Conservation (phyloP, 345 rosid genomes). For the Eucalyptus rudis region DNA sequence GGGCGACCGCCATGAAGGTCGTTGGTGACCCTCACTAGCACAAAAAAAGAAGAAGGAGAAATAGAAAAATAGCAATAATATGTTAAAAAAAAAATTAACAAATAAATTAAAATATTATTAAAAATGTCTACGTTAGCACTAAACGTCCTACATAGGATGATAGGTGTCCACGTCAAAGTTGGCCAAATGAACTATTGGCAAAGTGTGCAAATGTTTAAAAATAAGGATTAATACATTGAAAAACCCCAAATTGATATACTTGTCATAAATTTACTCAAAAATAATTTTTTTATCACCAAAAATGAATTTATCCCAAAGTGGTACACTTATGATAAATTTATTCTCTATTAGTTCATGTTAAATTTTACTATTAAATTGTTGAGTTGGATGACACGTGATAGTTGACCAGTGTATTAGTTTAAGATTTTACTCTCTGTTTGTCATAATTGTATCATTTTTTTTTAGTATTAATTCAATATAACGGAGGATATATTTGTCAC, state of each 20-base stretch:
- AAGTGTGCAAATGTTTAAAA: too few relatives aligned
- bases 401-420: accelerated
- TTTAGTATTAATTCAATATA: too few relatives aligned
- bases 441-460: accelerated
- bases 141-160: accelerated
- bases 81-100: too few relatives aligned
- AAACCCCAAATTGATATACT: accelerated
- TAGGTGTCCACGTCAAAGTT: too few relatives aligned
- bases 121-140: accelerated
- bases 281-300: accelerated
- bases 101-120: too few relatives aligned
- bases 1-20: accelerated
- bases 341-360: accelerated
- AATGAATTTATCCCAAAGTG: too few relatives aligned
- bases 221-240: too few relatives aligned
- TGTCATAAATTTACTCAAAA: too few relatives aligned
- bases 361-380: too few relatives aligned
- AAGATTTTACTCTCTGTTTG: accelerated
- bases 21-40: too few relatives aligned
- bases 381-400: accelerated
- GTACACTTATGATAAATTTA: too few relatives aligned
- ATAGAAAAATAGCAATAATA: accelerated
- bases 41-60: accelerated
- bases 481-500: accelerated
- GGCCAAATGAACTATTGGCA: too few relatives aligned